Base-by-base conservation (phyloP, 495 filamentous ascomycete genomes). In the Lophiotrema nucula region DNA sequence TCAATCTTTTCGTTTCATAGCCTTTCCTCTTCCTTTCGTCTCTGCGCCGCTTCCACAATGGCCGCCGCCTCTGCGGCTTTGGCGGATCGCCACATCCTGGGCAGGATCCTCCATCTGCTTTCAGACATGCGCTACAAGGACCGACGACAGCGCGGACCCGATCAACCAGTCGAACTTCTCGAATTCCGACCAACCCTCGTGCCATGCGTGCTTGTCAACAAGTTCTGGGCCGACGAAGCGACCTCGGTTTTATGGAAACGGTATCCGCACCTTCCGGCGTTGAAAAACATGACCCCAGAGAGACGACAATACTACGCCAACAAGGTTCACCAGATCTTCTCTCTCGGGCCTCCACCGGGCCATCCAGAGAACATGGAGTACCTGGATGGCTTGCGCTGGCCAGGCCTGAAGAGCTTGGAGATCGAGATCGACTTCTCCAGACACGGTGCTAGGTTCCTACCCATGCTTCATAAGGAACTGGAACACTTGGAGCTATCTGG, bases 161-260 rank as follows among this genome's bases (percentile, higher is more conserved):
- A 60, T 25, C 46, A 56, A 18, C 50, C 56, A 0, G 56, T 60
- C 21, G 56, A 60, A 26, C 57, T 56, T 25, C 51, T 65, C 26
- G 62, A 65, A 39, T 65, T 65, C 41, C 50, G 57, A n/a, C 62
- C 62, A 8, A 65, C 62, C 10, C 47, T 65, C 16, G 57, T 65
- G 1, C 62, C 62, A 15, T 45, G 24, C 4, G 55, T 65, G 24
- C 57, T 65, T 4, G 62, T 65, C 2, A 60, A 60, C 43, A 31
- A 27, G 23, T 23, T 65, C 4, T 65, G 62, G 62, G 56, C 56
- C n/a, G 51, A 56, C 39, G 56, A 57, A 23, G 62, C 51, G 1
- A 60, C 62, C 1, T 60, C 56, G 15, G 45, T 65, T 19, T 48
- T 65, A 6, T 65, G 62, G 62, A 41, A 24, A 21, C 43, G 56